These are phyloP conservation scores for Naganishia vaughanmartiniae DNA, from an alignment of 768 basidiomycete genomes.

Conservation along the genomic window DNA sequence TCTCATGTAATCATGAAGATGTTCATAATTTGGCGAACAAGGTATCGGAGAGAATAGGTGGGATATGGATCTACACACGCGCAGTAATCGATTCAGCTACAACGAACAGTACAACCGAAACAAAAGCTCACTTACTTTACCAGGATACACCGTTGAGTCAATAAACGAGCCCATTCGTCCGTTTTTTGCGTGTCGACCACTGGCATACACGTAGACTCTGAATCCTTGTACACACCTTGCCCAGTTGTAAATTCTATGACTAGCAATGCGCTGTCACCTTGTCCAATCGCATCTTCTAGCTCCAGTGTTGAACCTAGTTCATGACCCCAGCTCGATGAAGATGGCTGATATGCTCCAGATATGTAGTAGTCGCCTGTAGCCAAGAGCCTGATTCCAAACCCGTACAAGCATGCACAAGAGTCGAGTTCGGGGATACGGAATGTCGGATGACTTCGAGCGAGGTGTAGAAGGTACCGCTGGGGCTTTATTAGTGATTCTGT, in stretches of 20 bases:
- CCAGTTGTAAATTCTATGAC: slow-evolving; percentile 29
- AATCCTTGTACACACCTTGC: not conserved
- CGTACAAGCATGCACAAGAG: slow-evolving; percentile 72
- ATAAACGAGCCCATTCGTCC: slow-evolving; percentile 69
- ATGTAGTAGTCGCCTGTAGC: slow-evolving; percentile 52
- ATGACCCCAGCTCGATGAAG: slow-evolving; percentile 57
- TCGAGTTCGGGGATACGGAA: slow-evolving; percentile 80
- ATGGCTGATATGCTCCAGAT: slow-evolving; percentile 51
- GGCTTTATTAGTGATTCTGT: not conserved
- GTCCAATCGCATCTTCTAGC: slow-evolving; percentile 17
- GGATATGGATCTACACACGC: slow-evolving; percentile 63
- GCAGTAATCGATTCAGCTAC: not conserved
- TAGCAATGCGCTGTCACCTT: slow-evolving; percentile 21
- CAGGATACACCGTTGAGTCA: slow-evolving; percentile 75
- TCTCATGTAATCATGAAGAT: slow-evolving; percentile 43
- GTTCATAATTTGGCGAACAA: slow-evolving; percentile 67
- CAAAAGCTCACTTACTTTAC: slow-evolving; percentile 64
- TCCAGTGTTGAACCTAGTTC: slow-evolving; percentile 10
- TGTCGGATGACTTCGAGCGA: slow-evolving; percentile 75
- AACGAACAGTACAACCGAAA: not conserved
- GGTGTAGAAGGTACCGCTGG: slow-evolving; percentile 63
- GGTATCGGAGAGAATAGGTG: slow-evolving; percentile 72
- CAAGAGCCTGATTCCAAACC: slow-evolving; percentile 62
- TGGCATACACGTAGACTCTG: slow-evolving; percentile 38
- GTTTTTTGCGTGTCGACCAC: slow-evolving; percentile 55